Percentiles rank a stretch among this genome's conserved stretches.
Conservation (phyloP, 1,284 basidiomycete genomes). For the Marasmius oreades region DNA sequence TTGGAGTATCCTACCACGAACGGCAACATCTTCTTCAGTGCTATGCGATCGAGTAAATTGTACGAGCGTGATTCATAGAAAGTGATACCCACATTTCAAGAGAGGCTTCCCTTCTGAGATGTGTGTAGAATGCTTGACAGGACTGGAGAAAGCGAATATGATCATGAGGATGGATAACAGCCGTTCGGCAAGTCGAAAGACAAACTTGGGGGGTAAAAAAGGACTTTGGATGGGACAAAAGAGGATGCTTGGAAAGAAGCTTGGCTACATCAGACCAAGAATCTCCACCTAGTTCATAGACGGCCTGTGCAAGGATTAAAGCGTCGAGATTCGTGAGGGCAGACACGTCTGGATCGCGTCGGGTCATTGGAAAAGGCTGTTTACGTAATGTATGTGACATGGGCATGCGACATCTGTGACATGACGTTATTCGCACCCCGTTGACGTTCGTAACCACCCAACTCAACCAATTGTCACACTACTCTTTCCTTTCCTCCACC, state of each 20-base stretch:
- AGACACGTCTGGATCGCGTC: constrained; percentile 15
- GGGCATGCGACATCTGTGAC: background rate
- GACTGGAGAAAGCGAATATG: constrained; percentile 40
- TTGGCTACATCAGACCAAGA: constrained; percentile 72
- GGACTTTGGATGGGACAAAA: constrained; percentile 56
- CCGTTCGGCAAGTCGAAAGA: background rate
- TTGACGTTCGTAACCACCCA: too few relatives aligned
- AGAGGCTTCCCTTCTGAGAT: constrained; percentile 65
- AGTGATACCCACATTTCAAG: constrained; percentile 56
- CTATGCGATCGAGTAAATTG: constrained; percentile 23
- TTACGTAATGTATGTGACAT: background rate
- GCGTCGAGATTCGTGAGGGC: constrained; percentile 53
- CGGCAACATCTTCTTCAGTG: constrained; percentile 35
- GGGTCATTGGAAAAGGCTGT: background rate
- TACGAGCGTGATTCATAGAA: constrained; percentile 4
- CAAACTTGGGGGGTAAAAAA: constrained; percentile 66
- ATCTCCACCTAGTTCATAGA: constrained; percentile 77
- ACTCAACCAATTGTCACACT: background rate
- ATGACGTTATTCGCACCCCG: background rate
- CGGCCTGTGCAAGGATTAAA: constrained; percentile 80
- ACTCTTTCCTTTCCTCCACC: constrained; percentile 17
- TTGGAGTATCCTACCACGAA: constrained; percentile 33
- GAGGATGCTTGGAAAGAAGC: constrained; percentile 63
- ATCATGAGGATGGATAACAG: background rate
- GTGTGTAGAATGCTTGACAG: constrained; percentile 63